Evolutionary conservation across 1,139 yeast species (phyloP).

Genomic region (Yamadazyma trypodendri): DNA sequence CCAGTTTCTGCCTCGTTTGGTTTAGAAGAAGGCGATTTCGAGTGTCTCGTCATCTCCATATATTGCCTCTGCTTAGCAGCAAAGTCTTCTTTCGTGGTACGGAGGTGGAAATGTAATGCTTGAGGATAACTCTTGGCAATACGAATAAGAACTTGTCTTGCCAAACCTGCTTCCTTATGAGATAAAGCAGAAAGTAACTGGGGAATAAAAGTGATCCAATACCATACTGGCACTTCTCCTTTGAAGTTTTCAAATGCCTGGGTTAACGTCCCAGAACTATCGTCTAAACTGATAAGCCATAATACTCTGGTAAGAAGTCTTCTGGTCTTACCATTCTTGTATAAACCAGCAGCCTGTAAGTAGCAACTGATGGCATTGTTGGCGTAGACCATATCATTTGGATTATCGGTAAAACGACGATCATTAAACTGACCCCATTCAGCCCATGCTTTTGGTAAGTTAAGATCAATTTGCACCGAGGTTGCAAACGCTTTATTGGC

Average conservation of each 20-base stretch:
- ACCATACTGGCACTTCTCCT: slow-evolving; percentile 99
- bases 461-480: slow-evolving; percentile 92
- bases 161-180: slow-evolving; percentile 86
- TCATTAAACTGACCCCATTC: slow-evolving; percentile 99
- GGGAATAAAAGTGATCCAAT: slow-evolving; percentile 97
- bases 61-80: slow-evolving; percentile 84
- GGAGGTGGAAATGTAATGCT: slow-evolving; percentile 90
- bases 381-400: slow-evolving; percentile 81
- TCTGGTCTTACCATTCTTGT: slow-evolving; percentile 89
- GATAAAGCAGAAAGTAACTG: slow-evolving; percentile 88
- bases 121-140: slow-evolving; percentile 98
- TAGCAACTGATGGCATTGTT: slow-evolving; percentile 94
- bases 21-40: slow-evolving; percentile 9
- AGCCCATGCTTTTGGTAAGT: slow-evolving; percentile 98
- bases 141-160: slow-evolving; percentile 80
- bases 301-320: slow-evolving; percentile 83
- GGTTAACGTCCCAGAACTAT: slow-evolving; percentile 74
- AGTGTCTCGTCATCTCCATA: slow-evolving; percentile 51
- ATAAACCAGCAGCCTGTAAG: slow-evolving; percentile 94
- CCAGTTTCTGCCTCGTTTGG: slow-evolving; percentile 9
- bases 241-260: slow-evolving; percentile 89
- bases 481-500: slow-evolving; percentile 98
- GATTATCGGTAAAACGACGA: slow-evolving; percentile 79
- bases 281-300: slow-evolving; percentile 94
- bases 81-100: slow-evolving; percentile 94